phyloP scores from a whole-genome alignment of 2,329 filamentous ascomycete species.

The Aspergillus sp. region DNA sequence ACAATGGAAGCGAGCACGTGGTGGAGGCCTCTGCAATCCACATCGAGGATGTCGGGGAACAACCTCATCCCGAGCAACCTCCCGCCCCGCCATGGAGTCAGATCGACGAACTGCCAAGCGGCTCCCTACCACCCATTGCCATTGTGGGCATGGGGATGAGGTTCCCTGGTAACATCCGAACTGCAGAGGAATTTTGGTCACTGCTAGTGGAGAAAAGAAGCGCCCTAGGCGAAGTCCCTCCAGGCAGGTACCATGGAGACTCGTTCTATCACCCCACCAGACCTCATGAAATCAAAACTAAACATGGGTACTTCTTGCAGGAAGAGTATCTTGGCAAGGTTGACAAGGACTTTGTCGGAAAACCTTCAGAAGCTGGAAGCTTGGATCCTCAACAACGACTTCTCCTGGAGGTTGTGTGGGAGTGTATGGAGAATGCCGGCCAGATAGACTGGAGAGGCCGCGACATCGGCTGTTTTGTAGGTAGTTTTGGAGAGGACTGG shows the following conservation, averaged over 20 bases:
- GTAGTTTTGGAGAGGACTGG: conserved; percentile 31
- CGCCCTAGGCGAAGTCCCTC: conserved; percentile 24
- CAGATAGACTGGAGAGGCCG: conserved; percentile 32
- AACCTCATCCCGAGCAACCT: neutral
- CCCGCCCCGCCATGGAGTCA: neutral
- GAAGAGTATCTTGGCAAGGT: conserved; percentile 32
- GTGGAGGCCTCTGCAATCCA: neutral
- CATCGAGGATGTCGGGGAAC: neutral
- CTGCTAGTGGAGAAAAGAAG: conserved; percentile 25
- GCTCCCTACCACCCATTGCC: conserved; percentile 18
- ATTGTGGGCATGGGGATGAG: conserved; percentile 29
- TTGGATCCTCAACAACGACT: conserved; percentile 38
- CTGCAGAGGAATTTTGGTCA: conserved; percentile 24
- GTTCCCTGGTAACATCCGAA: conserved; percentile 23
- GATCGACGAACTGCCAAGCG: neutral
- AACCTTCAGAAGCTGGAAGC: conserved; percentile 23
- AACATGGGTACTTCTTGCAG: conserved; percentile 34
- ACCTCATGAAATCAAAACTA: conserved; percentile 13
- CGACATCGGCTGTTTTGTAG: conserved; percentile 33
- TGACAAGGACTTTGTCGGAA: conserved; percentile 31
- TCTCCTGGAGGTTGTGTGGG: conserved; percentile 25
- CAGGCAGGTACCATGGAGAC: conserved; percentile 27
- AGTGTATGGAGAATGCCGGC: conserved; percentile 37
- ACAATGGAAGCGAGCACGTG: conserved; percentile 2
- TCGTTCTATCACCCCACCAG: conserved; percentile 24